Evolutionary conservation across 495 filamentous ascomycete genomes (phyloP), one percentile per base, ranked within the genome.

Genomic region (Tuber aestivum): DNA sequence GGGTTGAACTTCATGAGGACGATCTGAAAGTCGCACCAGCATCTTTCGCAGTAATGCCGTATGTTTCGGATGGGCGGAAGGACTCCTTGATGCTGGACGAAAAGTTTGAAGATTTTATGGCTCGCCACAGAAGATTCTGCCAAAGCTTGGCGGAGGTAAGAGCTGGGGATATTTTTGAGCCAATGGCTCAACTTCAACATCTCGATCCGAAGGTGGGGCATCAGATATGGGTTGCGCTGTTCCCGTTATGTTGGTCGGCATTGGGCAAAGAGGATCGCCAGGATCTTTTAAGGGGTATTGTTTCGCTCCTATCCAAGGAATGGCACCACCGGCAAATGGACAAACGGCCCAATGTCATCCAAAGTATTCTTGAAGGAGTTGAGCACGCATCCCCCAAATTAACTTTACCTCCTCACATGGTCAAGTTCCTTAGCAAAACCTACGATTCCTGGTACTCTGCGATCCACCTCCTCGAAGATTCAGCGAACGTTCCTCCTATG

Each of bases 381-480:
- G 93, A 94, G 20, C 91, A 90, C 74, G 89, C 93, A 18, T 91
- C 87, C 82, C 95, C 96, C 2, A 88, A 91, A 42, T 94, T 94
- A 85, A 97, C 94, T 84, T 89, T 99, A 69, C 96, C 96, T 23
- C 93, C 95, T 1, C 96, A 98, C 83, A 92, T 97, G 69, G 89
- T 98, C 86, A 98, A 98, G 81, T 97, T 93, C 81, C 88, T 94
- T 21, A 94, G 92, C 35, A 92, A 91, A 81, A 95, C 92, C 0
- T 98, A 95, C 80, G 93, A 97, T 85, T 93, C 91, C 6, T 98
- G 96, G 96, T 98, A 98, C 81, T 95, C 92, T 48, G 92, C 93
- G 37, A 87, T 94, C 0, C 89, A 88, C 37, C 92, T 93, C 77
- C 87, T 98, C 72, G 96, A 99, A 81, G 92, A 95, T 71, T 88